Evolutionary conservation across 164 flowering plant genomes (phyloP), one percentile per base, ranked within the genome.

Genomic region (Vitis labrusca): DNA sequence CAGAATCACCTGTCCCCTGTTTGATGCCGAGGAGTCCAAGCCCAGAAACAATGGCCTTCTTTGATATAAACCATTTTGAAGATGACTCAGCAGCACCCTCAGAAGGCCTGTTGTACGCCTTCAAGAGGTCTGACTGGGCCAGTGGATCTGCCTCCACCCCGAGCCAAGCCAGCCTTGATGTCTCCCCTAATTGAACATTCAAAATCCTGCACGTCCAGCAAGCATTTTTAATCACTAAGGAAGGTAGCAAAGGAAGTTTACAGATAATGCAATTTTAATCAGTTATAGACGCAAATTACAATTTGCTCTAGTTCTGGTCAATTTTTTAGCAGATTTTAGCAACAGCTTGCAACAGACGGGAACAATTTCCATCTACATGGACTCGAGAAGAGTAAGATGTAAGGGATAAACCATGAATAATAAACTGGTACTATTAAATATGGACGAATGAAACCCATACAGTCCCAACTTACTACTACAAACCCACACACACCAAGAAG

Each of bases 1-100:
- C 75, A 27, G 79, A 58, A 17, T 79, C 78, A 11, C 19, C 69
- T 51, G 72, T 80, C 8, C 85, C 84, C 68, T 95, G 93, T 72
- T 83, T 90, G 71, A 87, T 78, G 63, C 97, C 98, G 12, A 93
- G 85, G 50, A 90, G 87, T 5, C 96, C 97, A 49, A 93, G 90
- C 56, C 98, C 92, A 60, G 97, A 89, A 48, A 89, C 85, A 49
- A 91, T 61, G 9, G 97, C 75, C 54, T 87, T 90, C 83, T 89
- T 96, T 6, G 97, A 93, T 68, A 89, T 88, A 73, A 94, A 88
- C 99, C 97, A 90, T 59, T 83, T 91, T 30, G 98, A 84, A 74
- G 88, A 83, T 51, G 85, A 53, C 29, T 50, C 63, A 1, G 76
- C 68, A 44, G 27, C 83, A 23, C 79, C 72, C 65, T 83, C 88